Evolutionary conservation across 495 filamentous ascomycete genomes (phyloP).

Genomic region (Diplogelasinospora grovesii): DNA sequence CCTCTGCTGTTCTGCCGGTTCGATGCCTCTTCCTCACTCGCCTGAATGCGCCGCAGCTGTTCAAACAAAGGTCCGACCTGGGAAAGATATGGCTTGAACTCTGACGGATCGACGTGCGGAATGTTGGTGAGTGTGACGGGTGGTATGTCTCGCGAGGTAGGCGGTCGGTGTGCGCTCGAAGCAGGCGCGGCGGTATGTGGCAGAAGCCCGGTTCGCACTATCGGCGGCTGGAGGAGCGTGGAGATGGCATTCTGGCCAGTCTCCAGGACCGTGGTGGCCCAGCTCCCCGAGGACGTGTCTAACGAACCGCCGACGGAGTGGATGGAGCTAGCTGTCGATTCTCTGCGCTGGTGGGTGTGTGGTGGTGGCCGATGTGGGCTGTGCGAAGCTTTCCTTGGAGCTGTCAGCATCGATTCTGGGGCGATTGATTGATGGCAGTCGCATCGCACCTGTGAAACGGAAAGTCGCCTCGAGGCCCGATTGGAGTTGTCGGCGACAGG

Average conservation of each 20-base stretch:
- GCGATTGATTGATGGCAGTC: constrained; percentile 11
- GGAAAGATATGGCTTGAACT: constrained; percentile 76
- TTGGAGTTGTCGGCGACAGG: constrained; percentile 47
- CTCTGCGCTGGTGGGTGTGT: constrained; percentile 49
- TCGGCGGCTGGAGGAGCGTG: constrained; percentile 82
- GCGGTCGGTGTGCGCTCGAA: constrained; percentile 66
- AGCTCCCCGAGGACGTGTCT: constrained; percentile 52
- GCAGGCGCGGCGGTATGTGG: constrained; percentile 63
- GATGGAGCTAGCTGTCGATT: constrained; percentile 82
- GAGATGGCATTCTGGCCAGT: constrained; percentile 89
- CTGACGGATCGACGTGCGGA: constrained; percentile 66
- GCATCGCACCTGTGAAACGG: constrained; percentile 46
- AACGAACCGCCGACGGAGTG: constrained; percentile 70
- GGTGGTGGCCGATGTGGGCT: constrained; percentile 16
- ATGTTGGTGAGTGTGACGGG: constrained; percentile 91
- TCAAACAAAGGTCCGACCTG: constrained; percentile 79
- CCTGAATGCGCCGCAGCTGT: constrained; percentile 70
- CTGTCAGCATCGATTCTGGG: too few species aligned
- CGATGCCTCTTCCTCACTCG: constrained; percentile 52
- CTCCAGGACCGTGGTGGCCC: constrained; percentile 61
- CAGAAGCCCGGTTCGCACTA: constrained; percentile 77
- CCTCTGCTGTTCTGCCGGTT: constrained; percentile 35
- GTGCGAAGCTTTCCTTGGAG: constrained; percentile 19
- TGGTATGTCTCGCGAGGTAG: constrained; percentile 88
- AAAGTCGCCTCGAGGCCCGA: constrained; percentile 49